These are phyloP conservation scores for Boletus rubroflammeus DNA, from an alignment of 768 basidiomycete species.

Conservation along the genomic window DNA sequence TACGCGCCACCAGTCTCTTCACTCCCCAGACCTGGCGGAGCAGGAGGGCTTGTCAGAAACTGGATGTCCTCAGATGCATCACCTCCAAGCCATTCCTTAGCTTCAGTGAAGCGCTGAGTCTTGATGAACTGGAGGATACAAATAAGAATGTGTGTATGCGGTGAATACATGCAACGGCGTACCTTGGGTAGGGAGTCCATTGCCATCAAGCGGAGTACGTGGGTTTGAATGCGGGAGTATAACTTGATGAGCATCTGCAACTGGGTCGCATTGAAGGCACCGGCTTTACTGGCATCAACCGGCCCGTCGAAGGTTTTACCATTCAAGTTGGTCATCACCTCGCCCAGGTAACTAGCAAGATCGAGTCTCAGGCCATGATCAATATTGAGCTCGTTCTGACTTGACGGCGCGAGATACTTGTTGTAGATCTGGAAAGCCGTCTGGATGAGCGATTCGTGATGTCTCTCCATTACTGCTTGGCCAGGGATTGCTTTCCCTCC, in stretches of 20 bases:
- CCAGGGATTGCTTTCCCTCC: slow-evolving; percentile 57
- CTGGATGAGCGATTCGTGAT: slow-evolving; percentile 92
- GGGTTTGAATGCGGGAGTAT: slow-evolving; percentile 95
- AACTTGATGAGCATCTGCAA: slow-evolving; percentile 88
- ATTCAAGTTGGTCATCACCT: slow-evolving; percentile 74
- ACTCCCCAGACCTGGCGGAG: slow-evolving; percentile 64
- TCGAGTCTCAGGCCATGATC: slow-evolving; percentile 96
- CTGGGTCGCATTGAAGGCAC: slow-evolving; percentile 90
- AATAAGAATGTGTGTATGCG: slow-evolving; percentile 8
- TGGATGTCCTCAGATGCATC: slow-evolving; percentile 64
- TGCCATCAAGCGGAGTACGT: slow-evolving; percentile 97
- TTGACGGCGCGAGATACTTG: slow-evolving; percentile 93
- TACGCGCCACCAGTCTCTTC: slow-evolving; percentile 84
- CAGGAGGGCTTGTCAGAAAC: slow-evolving; percentile 52
- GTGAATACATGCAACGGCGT: slow-evolving; percentile 15
- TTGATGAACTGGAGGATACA: slow-evolving; percentile 69
- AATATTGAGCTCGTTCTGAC: slow-evolving; percentile 95
- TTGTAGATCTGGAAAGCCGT: slow-evolving; percentile 93
- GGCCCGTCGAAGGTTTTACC: slow-evolving; percentile 77
- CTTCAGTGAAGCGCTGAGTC: slow-evolving; percentile 74
- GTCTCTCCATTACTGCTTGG: slow-evolving; percentile 91
- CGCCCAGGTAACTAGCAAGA: slow-evolving; percentile 87
- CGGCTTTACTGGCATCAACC: slow-evolving; percentile 77
- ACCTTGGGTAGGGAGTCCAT: slow-evolving; percentile 99
- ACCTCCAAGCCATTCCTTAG: slow-evolving; percentile 76